These are phyloP conservation scores for Penicillium daleae DNA, from an alignment of 495 filamentous ascomycete species.

Conservation along the genomic window DNA sequence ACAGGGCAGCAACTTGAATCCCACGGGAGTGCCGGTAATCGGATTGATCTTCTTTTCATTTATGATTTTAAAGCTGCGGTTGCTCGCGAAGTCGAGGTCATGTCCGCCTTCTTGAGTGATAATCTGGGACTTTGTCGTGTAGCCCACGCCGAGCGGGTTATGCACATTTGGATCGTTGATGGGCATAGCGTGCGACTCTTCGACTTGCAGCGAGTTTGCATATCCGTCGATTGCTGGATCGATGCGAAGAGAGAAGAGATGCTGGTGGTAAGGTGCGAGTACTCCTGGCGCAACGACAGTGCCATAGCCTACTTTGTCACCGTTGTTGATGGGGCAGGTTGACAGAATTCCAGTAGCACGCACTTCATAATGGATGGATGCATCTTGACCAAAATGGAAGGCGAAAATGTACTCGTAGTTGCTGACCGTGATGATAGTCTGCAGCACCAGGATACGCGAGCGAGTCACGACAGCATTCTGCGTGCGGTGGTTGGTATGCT, in stretches of 20 bases:
- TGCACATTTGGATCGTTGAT: conserved; percentile 51
- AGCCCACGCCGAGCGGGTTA: conserved; percentile 81
- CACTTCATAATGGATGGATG: conserved; percentile 76
- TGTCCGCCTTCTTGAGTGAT: conserved; percentile 61
- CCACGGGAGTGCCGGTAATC: conserved; percentile 73
- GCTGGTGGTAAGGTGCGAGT: conserved; percentile 78
- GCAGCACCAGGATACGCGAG: conserved; percentile 61
- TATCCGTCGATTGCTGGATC: conserved; percentile 81
- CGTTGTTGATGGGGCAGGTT: conserved; percentile 69
- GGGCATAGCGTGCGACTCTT: conserved; percentile 72
- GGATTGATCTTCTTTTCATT: conserved; percentile 69
- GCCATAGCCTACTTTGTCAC: conserved; percentile 64
- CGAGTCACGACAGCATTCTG: conserved; percentile 58
- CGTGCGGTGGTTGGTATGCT: conserved; percentile 71
- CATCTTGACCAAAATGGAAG: conserved; percentile 83
- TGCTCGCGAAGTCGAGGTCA: conserved; percentile 63
- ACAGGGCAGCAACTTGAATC: conserved; percentile 73
- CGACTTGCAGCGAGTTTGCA: conserved; percentile 65
- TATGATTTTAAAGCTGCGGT: conserved; percentile 81
- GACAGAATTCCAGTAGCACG: conserved; percentile 86
- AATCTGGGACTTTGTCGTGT: conserved; percentile 58
- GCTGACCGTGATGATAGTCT: conserved; percentile 77
- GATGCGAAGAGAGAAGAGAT: conserved; percentile 85
- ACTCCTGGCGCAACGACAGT: conserved; percentile 86
- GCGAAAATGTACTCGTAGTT: conserved; percentile 90